Conservation (phyloP, 495 filamentous ascomycete genomes). For the Penicillium malachiteum region DNA sequence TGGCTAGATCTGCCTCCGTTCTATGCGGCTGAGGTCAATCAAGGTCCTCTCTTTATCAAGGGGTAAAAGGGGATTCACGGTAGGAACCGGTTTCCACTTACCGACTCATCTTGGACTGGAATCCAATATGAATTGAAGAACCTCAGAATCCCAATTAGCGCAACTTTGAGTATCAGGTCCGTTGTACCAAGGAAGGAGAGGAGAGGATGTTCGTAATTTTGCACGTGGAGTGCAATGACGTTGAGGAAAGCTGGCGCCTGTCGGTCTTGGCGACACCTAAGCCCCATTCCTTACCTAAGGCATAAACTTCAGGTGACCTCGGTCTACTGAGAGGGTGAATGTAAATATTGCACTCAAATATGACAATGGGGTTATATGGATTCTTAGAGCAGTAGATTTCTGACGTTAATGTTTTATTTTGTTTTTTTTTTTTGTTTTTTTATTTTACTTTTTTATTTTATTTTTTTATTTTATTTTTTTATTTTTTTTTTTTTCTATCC, state of each 20-base stretch:
- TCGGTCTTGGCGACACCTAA: conserved; percentile 33
- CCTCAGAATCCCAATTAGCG: conserved; percentile 20
- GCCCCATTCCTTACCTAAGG: conserved; percentile 18
- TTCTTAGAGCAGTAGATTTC: too few relatives aligned
- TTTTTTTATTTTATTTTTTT: too few relatives aligned
- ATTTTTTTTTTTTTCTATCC: too few relatives aligned
- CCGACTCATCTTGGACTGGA: conserved; percentile 44
- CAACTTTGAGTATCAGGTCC: conserved; percentile 15
- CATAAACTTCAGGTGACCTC: background rate
- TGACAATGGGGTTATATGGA: too few relatives aligned
- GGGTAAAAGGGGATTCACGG: background rate
- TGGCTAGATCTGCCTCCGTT: conserved; percentile 88
- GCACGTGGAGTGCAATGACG: conserved; percentile 37
- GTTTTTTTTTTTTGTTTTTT: too few relatives aligned
- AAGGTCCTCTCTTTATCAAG: background rate
- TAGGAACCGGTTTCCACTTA: conserved; percentile 24
- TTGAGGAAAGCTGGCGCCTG: conserved; percentile 43
- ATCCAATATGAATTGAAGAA: background rate
- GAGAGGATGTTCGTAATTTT: conserved; percentile 8
- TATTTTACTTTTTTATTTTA: too few relatives aligned
- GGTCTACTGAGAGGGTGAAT: too few relatives aligned
- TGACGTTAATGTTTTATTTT: too few relatives aligned
- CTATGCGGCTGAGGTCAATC: conserved; percentile 44
- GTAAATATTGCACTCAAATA: too few relatives aligned
- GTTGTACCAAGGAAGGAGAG: conserved; percentile 13